These are phyloP conservation scores for Backusella morwellensis DNA, from an alignment of 192 early-diverging fungal genomes.

Conservation along the genomic window DNA sequence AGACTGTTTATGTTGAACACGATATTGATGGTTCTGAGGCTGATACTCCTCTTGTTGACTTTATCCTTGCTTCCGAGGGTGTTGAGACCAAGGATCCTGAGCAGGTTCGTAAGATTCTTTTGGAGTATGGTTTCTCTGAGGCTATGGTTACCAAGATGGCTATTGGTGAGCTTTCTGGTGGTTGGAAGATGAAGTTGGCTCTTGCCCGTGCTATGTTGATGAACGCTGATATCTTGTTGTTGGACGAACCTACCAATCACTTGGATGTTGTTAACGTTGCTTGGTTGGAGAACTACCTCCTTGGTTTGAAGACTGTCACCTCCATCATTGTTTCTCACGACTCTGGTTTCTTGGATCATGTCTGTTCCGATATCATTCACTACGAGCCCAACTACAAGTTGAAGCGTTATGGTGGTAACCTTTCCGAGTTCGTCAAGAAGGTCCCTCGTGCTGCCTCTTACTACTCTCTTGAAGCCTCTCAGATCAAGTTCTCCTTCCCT, in stretches of 20 bases:
- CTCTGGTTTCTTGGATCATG: constrained; percentile 77
- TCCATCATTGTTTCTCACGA: constrained; percentile 88
- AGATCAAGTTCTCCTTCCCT: constrained; percentile 68
- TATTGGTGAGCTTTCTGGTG: constrained; percentile 80
- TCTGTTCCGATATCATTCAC: constrained; percentile 82
- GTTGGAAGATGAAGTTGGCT: constrained; percentile 91
- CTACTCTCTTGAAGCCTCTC: constrained; percentile 67
- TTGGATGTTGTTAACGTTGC: constrained; percentile 68
- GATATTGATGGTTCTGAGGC: constrained; percentile 71
- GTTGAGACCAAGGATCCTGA: constrained; percentile 55
- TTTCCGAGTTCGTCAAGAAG: constrained; percentile 78
- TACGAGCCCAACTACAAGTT: constrained; percentile 78
- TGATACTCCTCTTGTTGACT: constrained; percentile 67
- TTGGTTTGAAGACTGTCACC: constrained; percentile 67
- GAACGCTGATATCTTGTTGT: constrained; percentile 81
- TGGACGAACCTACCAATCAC: constrained; percentile 88
- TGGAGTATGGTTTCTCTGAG: constrained; percentile 68
- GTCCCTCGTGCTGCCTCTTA: constrained; percentile 74
- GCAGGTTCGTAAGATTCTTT: constrained; percentile 48
- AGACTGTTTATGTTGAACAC: constrained; percentile 82
- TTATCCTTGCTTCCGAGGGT: constrained; percentile 57
- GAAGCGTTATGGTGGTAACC: constrained; percentile 75
- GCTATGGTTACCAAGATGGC: constrained; percentile 57
- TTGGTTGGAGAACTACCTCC: constrained; percentile 71
- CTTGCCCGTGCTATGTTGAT: constrained; percentile 83